Base-by-base conservation (phyloP, 2,329 filamentous ascomycete genomes). In the Exophiala sp. region DNA sequence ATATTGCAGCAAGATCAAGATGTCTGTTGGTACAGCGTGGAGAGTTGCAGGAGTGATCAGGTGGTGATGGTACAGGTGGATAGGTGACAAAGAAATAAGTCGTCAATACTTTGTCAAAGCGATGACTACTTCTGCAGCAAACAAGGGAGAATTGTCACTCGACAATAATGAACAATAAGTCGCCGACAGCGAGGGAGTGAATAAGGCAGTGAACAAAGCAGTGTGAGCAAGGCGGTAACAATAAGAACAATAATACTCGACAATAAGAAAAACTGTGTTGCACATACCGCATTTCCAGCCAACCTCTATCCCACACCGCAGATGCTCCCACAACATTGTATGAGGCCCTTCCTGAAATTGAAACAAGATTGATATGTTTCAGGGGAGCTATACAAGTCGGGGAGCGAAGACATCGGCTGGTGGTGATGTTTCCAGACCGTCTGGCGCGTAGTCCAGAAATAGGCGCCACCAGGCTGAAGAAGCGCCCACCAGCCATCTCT, bases 141-240 rank as follows among this genome's bases (percentile, higher is more conserved):
- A 60, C 54, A 60, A 62, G 60, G 47, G 54, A 62, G 43, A 60
- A 42, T 62, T 52, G 59, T 62, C 48, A 58, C 50, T 43, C 12
- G 29, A 38, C 21, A 34, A 33, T 16, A 53, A 36, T 33, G 9
- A 24, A 24, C 29, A 44, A 18, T 34, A 29, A 50, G 20, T 35
- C 44, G 54, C 49, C 50, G 56, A 61, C 52, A 36, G 53, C 32
- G 36, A 54, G 18, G 24, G 10, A 55, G 48, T 52, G 46, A 52
- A 49, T 49, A 18, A 41, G 34, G 34, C 29, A 46, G 42, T 47
- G 43, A 47, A 52, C 44, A 55, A 51, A 50, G 47, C 7, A 24
- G 35, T 35, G 32, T 34, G 35, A 36, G 35, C 36, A 38, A 47
- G 53, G 9, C 12, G 33, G 43, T 8, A 40, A 56, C 49, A 58